These are phyloP conservation scores for Amaranthus cruentus DNA, from an alignment of 148 eudicot species.

Conservation along the genomic window DNA sequence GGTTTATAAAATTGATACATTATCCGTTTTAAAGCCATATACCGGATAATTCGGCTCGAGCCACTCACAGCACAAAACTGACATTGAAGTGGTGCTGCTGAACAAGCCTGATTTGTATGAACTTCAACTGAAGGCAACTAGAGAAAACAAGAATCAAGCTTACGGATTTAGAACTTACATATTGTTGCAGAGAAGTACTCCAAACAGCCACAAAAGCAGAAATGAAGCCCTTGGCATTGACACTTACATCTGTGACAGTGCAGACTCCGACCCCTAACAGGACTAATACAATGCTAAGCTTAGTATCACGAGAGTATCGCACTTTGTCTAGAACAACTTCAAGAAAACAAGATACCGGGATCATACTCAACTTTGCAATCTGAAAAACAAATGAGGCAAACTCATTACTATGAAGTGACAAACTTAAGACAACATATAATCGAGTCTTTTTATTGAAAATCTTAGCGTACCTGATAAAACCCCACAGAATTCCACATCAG, in stretches of 20 bases:
- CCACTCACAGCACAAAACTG: too few relatives aligned
- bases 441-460: background rate
- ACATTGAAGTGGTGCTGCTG: too few relatives aligned
- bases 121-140: background rate
- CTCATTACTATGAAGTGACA: background rate
- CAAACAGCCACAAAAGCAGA: slow-evolving; percentile 70
- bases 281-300: slow-evolving; percentile 57
- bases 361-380: slow-evolving; percentile 81
- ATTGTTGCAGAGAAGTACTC: slow-evolving; percentile 74
- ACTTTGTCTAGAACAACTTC: slow-evolving; percentile 61
- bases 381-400: slow-evolving; percentile 28
- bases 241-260: slow-evolving; percentile 69
- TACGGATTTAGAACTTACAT: slow-evolving; percentile 39
- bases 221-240: slow-evolving; percentile 60
- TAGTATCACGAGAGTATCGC: slow-evolving; percentile 60
- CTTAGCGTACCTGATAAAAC: slow-evolving; percentile 60
- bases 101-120: too few relatives aligned
- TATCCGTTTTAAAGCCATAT: background rate
- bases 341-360: slow-evolving; percentile 64
- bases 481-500: slow-evolving; percentile 92
- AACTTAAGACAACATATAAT: background rate
- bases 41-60: background rate
- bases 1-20: background rate
- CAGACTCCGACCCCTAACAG: slow-evolving; percentile 70
- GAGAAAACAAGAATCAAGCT: background rate